Conservation (phyloP, 1,284 basidiomycete genomes). For the Rhodotorula sp. region DNA sequence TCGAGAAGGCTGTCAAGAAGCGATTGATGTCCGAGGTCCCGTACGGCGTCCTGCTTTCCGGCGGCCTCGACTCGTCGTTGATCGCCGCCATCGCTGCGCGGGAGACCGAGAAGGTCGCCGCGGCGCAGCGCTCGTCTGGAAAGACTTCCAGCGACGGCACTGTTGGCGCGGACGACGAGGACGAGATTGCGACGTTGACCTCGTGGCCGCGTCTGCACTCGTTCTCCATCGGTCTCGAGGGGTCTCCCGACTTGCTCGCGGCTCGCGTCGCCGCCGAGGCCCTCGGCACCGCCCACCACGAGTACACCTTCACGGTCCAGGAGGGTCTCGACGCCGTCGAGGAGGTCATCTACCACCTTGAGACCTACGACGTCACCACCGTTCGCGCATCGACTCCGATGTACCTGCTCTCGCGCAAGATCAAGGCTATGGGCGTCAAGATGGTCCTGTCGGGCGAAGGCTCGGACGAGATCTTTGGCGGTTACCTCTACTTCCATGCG, state of each 20-base stretch:
- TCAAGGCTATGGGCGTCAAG: slow-evolving; percentile 99
- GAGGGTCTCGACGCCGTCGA: slow-evolving; percentile 97
- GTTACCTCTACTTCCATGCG: slow-evolving; percentile 99
- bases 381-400: slow-evolving; percentile 96
- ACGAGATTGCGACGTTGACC: slow-evolving; percentile 60
- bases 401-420: slow-evolving; percentile 95
- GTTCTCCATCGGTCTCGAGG: slow-evolving; percentile 93
- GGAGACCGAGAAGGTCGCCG: slow-evolving; percentile 89
- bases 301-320: slow-evolving; percentile 97
- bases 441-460: slow-evolving; percentile 99
- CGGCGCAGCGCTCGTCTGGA: slow-evolving; percentile 61
- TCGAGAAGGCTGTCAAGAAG: slow-evolving; percentile 93
- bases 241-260: slow-evolving; percentile 92
- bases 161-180: slow-evolving; percentile 39
- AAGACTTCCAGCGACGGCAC: slow-evolving; percentile 20
- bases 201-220: slow-evolving; percentile 98
- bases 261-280: slow-evolving; percentile 91
- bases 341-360: slow-evolving; percentile 97
- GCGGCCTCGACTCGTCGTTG: slow-evolving; percentile 92
- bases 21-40: slow-evolving; percentile 98
- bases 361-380: slow-evolving; percentile 99
- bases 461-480: slow-evolving; percentile 95
- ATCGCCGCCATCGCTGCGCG: slow-evolving; percentile 96
- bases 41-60: slow-evolving; percentile 93
- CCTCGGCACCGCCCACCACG: slow-evolving; percentile 94